These are phyloP conservation scores for Colletotrichum spinosum DNA, from an alignment of 2,329 filamentous ascomycete species.

Conservation along the genomic window DNA sequence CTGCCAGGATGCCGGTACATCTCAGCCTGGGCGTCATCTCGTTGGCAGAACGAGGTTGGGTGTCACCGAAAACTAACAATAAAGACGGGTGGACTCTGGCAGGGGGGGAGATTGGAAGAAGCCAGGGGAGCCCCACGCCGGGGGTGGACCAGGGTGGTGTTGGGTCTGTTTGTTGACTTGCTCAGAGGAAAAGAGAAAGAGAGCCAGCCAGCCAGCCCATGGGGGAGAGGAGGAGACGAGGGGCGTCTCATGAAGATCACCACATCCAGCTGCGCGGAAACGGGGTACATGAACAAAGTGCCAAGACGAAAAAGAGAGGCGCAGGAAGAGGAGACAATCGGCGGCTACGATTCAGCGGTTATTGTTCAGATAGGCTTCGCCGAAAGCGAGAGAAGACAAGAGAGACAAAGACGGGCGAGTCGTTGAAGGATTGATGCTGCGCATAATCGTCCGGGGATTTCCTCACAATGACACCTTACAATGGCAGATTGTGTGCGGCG, in stretches of 20 bases:
- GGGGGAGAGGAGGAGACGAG: neutral
- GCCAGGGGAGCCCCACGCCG: conserved; percentile 1
- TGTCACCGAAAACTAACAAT: neutral
- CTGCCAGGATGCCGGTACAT: neutral
- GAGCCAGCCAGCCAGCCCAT: neutral
- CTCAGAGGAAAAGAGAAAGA: neutral
- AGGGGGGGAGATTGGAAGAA: neutral
- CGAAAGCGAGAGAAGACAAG: neutral
- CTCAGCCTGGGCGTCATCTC: conserved; percentile 13
- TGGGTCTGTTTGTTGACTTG: neutral
- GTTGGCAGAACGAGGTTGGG: conserved; percentile 12
- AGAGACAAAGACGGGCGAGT: too few species aligned
- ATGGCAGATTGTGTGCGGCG: too few species aligned
- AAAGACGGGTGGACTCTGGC: neutral
- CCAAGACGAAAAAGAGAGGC: conserved; percentile 22
- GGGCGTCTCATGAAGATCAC: conserved; percentile 20
- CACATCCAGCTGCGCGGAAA: conserved; percentile 1
- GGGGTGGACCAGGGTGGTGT: conserved; percentile 10
- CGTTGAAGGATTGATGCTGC: too few species aligned
- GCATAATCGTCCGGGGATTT: too few species aligned
- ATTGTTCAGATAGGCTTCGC: neutral
- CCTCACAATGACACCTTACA: too few species aligned
- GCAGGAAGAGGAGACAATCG: conserved; percentile 7
- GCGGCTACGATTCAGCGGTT: neutral
- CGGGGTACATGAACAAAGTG: conserved; percentile 3